Conservation (phyloP, 192 early-diverging fungal genomes). For the Kappamyces sp. region DNA sequence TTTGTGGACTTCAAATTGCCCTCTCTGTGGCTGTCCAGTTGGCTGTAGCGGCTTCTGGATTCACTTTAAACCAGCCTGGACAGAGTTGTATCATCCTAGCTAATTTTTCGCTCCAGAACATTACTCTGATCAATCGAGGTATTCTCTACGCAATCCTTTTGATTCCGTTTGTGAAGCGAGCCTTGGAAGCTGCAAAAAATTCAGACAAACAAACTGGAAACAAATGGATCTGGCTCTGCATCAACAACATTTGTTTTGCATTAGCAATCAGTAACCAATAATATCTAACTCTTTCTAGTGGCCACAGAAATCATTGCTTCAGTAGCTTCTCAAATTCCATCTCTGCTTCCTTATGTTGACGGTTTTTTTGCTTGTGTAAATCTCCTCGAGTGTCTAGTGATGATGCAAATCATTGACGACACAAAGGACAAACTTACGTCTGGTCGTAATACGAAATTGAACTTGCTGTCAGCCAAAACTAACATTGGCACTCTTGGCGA, state of each 20-base stretch:
- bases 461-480: no score
- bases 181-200: neutral
- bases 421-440: slow-evolving; percentile 5
- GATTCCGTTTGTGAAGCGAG: slow-evolving; percentile 5
- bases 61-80: neutral
- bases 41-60: slow-evolving; percentile 2
- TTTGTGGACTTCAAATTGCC: neutral
- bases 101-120: neutral
- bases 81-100: slow-evolving; percentile 5
- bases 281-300: neutral
- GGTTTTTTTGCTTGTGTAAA: slow-evolving; percentile 11
- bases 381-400: neutral
- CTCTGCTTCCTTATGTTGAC: neutral
- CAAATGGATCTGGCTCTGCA: slow-evolving; percentile 1
- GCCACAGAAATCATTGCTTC: slow-evolving; percentile 7
- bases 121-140: slow-evolving; percentile 1
- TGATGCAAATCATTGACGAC: slow-evolving; percentile 9
- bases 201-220: neutral
- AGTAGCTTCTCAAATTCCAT: neutral
- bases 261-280: neutral
- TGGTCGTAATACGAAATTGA: no score
- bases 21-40: slow-evolving; percentile 1
- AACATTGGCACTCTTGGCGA: no score
- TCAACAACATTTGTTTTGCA: slow-evolving; percentile 8
- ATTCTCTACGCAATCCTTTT: slow-evolving; percentile 2